Base-by-base conservation (phyloP, 2,329 filamentous ascomycete species). In the Botryotinia convoluta region DNA sequence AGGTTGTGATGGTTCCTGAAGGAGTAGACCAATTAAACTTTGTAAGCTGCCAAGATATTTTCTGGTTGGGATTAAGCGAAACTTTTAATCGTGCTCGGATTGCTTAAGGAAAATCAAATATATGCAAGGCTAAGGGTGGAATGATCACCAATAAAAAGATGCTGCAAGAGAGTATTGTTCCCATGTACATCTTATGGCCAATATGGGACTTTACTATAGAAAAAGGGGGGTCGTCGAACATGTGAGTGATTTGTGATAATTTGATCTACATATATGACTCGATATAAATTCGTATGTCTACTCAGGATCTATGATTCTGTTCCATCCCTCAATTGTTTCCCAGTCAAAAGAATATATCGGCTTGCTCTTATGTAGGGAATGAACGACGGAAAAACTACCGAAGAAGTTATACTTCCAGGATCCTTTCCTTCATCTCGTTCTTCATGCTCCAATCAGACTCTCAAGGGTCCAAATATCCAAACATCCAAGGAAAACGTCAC, bases 11-110 rank as follows among this genome's bases (percentile, higher is more conserved):
- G 54, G 57, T 32, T 63, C 42, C 35, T 45, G n/a, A 71, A 63
- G 69, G 45, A 63, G 32, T 64, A 18, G 32, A 51, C 69, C 69
- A 71, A 64, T 71, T 64, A 70, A 62, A 62, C 22, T 60, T 61
- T 45, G 26, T 61, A 70, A 45, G 39, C 54, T 51, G 42, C 42
- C 54, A 63, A 51, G 69, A 57, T 26, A 48, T 51, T 12, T 48
- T 51, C 51, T 37, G 26, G 32, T 29, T 35, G 69, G 32, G 42
- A 51, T 16, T 64, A 71, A 71, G 69, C 69, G 69, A 71, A 16
- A 16, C 10, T 44, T 42, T 39, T 62, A 26, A 57, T 29, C n/a
- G 51, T 57, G 51, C 51, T 57, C 51, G 51, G 51, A 57, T 54
- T 54, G n/a, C n/a, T 59, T 35, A 29, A 44, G 51, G 18, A 39